These are phyloP conservation scores for Kentomonas sorsogonicus DNA, from an alignment of 208 protist species.

Conservation along the genomic window DNA sequence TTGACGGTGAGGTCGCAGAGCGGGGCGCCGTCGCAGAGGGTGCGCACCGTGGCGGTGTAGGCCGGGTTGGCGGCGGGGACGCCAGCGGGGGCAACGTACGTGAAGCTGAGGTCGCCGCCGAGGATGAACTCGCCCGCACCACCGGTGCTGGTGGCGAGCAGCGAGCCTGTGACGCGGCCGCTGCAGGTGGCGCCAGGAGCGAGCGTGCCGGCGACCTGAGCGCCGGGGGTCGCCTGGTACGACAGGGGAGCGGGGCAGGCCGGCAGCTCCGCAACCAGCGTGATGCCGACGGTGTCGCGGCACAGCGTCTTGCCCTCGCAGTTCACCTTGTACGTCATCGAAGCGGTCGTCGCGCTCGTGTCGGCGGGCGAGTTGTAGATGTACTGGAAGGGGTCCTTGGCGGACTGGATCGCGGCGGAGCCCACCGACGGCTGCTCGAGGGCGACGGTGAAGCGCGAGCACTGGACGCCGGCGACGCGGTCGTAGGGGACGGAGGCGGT, in stretches of 20 bases:
- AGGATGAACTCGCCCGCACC: slow-evolving; percentile 32
- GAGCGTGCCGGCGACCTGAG: slow-evolving; percentile 7
- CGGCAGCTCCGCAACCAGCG: slow-evolving; percentile 13
- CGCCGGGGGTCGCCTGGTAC: slow-evolving; percentile 17
- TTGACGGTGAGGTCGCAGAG: slow-evolving; percentile 28
- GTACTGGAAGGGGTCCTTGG: slow-evolving; percentile 26
- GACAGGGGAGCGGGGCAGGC: slow-evolving; percentile 11
- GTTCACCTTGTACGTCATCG: slow-evolving; percentile 17
- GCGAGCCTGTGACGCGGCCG: slow-evolving; percentile 3
- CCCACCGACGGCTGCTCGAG: slow-evolving; percentile 22
- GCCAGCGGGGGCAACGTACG: slow-evolving; percentile 14
- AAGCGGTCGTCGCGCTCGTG: slow-evolving; percentile 7
- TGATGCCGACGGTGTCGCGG: slow-evolving; percentile 23
- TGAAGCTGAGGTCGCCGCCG: slow-evolving; percentile 25
- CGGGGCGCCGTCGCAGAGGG: slow-evolving; percentile 27
- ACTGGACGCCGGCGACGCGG: no score
- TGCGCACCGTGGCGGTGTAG: slow-evolving; percentile 10
- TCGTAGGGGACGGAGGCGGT: slow-evolving; percentile 9
- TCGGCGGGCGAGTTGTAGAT: slow-evolving; percentile 23
- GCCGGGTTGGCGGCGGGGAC: slow-evolving; percentile 14
- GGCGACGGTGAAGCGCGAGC: no score
- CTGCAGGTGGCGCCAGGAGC: slow-evolving; percentile 12
- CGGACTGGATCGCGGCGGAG: slow-evolving; percentile 12
- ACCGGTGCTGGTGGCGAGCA: slow-evolving; percentile 2
- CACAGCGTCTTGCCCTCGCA: slow-evolving; percentile 24